Evolutionary conservation across 2,329 filamentous ascomycete genomes (phyloP).

Genomic region (Arthrobotrys megalospora): DNA sequence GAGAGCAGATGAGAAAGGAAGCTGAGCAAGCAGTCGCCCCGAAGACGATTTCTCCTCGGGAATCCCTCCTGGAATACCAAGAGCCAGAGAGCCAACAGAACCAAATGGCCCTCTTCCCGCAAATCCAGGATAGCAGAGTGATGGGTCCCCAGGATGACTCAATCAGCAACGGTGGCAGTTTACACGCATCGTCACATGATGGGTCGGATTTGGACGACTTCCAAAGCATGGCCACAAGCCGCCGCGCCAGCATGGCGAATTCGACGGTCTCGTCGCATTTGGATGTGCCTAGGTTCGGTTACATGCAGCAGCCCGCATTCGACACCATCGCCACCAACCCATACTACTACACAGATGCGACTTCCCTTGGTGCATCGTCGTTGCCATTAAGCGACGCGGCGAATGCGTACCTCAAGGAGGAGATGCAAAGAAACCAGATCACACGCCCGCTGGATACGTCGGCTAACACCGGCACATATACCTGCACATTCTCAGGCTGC

Average conservation of each 20-base stretch:
- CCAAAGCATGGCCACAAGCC: slow-evolving; percentile 68
- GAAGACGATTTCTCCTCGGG: slow-evolving; percentile 94
- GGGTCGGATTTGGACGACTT: slow-evolving; percentile 68
- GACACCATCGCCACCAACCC: slow-evolving; percentile 50
- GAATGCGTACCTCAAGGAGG: slow-evolving; percentile 48
- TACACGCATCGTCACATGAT: slow-evolving; percentile 64
- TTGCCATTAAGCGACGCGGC: slow-evolving; percentile 37
- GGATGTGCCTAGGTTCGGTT: slow-evolving; percentile 68
- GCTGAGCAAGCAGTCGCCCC: slow-evolving; percentile 70
- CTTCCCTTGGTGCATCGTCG: slow-evolving; percentile 22
- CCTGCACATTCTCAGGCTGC: slow-evolving; percentile 95
- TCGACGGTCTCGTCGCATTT: slow-evolving; percentile 59
- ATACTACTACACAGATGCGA: slow-evolving; percentile 52
- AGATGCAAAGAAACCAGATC: slow-evolving; percentile 36
- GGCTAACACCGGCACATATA: slow-evolving; percentile 90
- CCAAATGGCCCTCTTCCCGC: slow-evolving; percentile 80
- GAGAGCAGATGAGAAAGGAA: slow-evolving; percentile 67
- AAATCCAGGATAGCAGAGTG: slow-evolving; percentile 61
- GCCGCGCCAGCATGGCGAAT: slow-evolving; percentile 65
- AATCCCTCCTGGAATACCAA: slow-evolving; percentile 87
- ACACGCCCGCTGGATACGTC: slow-evolving; percentile 64
- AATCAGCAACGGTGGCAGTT: slow-evolving; percentile 66
- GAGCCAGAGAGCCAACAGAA: slow-evolving; percentile 78
- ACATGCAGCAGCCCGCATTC: slow-evolving; percentile 65
- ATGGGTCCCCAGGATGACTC: slow-evolving; percentile 70